Evolutionary conservation across 23 red algal species (phyloP).

Genomic region (Agarophyton chilense): DNA sequence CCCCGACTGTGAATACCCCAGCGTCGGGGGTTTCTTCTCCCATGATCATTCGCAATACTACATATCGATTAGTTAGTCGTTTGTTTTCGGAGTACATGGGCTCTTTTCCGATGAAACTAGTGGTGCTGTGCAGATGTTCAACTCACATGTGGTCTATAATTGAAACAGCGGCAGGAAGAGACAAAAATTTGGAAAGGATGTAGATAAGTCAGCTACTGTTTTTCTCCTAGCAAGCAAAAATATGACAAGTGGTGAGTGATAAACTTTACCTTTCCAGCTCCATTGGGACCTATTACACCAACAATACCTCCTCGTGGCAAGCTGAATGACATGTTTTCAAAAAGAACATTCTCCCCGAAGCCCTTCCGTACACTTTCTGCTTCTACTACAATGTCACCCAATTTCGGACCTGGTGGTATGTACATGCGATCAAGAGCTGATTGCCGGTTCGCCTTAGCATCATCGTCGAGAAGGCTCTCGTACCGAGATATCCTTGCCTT

Average conservation of each 20-base stretch:
- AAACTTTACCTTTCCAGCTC: slow-evolving; percentile 73
- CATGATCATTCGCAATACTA: slow-evolving; percentile 86
- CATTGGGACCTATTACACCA: slow-evolving; percentile 87
- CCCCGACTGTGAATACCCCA: slow-evolving; percentile 78
- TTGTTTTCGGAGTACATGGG: not conserved
- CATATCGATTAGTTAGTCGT: not conserved
- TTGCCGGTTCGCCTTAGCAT: slow-evolving; percentile 20
- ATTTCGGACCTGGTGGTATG: slow-evolving; percentile 79
- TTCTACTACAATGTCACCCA: slow-evolving; percentile 90
- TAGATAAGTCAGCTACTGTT: not conserved
- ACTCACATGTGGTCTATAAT: slow-evolving; percentile 49
- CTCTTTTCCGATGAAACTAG: not conserved
- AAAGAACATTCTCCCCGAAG: slow-evolving; percentile 75
- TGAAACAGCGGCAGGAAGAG: not conserved
- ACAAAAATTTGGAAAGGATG: not conserved
- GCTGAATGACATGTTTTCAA: slow-evolving; percentile 81
- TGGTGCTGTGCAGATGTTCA: not conserved
- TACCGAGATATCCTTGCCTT: slow-evolving; percentile 82
- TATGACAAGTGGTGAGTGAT: too few species aligned
- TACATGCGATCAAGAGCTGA: slow-evolving; percentile 66
- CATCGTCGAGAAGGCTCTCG: slow-evolving; percentile 70
- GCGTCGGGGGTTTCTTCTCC: slow-evolving; percentile 79
- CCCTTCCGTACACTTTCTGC: slow-evolving; percentile 77
- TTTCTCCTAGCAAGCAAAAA: not conserved
- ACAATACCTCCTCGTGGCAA: slow-evolving; percentile 87